These are phyloP conservation scores for Candida pseudoviswanathii DNA, from an alignment of 1,139 yeast species.

Conservation along the genomic window DNA sequence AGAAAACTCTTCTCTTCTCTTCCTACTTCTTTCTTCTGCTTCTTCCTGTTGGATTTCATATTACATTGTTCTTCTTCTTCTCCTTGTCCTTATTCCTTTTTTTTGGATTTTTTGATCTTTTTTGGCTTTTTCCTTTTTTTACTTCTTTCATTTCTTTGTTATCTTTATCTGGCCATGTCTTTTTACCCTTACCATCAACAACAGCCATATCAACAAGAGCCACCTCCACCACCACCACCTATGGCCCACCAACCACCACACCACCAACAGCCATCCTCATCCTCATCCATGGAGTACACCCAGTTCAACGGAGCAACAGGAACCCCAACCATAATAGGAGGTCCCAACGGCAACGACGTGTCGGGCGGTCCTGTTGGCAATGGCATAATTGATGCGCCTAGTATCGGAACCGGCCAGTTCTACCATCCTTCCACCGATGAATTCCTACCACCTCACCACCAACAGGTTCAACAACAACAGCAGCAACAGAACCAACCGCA, in stretches of 20 bases:
- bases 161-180: neutral
- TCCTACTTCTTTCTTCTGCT: neutral
- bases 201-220: constrained; percentile 2
- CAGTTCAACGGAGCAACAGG: constrained; percentile 2
- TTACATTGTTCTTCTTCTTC: neutral
- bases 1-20: neutral
- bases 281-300: neutral
- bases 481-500: neutral
- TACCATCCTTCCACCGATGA: constrained; percentile 6
- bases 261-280: neutral
- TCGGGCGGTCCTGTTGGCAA: constrained; percentile 3
- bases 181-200: constrained; percentile 5
- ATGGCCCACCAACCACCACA: too few relatives aligned
- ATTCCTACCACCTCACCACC: constrained; percentile 3
- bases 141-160: neutral
- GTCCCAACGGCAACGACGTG: neutral
- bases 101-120: neutral
- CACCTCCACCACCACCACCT: neutral
- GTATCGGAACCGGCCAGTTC: constrained; percentile 14
- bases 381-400: constrained; percentile 13
- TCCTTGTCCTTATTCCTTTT: neutral
- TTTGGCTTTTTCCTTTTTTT: neutral
- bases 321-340: constrained; percentile 6
- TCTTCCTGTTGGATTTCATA: too few relatives aligned
- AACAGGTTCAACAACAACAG: constrained; percentile 3